Conservation (phyloP, 73 alveolate species). For the Paramecium tetraurelia region DNA sequence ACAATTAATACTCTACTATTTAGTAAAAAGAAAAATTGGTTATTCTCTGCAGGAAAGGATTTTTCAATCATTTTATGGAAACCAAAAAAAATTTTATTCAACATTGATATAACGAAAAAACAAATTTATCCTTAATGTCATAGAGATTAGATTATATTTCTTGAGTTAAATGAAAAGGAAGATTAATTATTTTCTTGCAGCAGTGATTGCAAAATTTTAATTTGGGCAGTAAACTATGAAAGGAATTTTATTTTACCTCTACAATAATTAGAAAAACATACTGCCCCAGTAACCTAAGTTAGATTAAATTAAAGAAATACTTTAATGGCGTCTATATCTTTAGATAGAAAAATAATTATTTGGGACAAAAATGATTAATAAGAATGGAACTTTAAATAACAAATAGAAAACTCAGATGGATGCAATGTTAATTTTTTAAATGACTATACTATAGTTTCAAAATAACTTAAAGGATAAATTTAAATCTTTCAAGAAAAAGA, state of each 20-base stretch:
- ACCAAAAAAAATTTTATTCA: not conserved
- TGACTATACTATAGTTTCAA: not conserved
- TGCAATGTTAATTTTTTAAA: not conserved
- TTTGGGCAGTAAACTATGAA: not conserved
- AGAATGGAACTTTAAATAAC: not conserved
- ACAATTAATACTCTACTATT: not conserved
- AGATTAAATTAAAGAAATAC: not conserved
- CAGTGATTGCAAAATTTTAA: not conserved
- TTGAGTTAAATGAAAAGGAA: not conserved
- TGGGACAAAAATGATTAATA: not conserved
- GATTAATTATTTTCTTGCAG: not conserved
- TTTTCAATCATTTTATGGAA: not conserved
- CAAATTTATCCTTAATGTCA: not conserved
- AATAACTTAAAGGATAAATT: not conserved
- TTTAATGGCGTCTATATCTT: not conserved
- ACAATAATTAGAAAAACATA: not conserved
- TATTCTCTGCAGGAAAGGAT: not conserved
- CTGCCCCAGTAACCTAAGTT: not conserved
- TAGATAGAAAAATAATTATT: not conserved
- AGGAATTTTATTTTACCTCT: not conserved
- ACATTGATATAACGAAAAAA: not conserved
- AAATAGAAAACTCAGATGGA: not conserved
- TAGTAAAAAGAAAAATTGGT: not conserved
- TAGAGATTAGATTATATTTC: not conserved
- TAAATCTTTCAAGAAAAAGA: not conserved